Evolutionary conservation across 257 asterid species (phyloP).

Genomic region (Solanum sejunctum): DNA sequence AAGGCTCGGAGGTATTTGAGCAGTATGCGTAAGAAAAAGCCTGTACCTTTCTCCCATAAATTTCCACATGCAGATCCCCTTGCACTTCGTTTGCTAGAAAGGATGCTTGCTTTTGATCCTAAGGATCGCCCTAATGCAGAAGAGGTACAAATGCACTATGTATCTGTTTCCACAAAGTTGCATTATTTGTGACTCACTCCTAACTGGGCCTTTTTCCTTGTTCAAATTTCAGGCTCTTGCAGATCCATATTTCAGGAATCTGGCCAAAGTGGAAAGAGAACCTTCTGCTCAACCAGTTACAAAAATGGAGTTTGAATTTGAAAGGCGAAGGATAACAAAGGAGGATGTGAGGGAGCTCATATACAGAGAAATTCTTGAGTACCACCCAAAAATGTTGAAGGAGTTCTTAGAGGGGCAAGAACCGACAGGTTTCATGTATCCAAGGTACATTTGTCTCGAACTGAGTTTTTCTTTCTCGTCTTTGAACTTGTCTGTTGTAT

Average conservation of each 20-base stretch:
- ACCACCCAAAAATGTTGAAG: slow-evolving; percentile 93
- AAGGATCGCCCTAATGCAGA: slow-evolving; percentile 91
- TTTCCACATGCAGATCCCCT: slow-evolving; percentile 86
- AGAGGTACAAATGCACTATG: slow-evolving; percentile 36
- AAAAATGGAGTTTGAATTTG: slow-evolving; percentile 97
- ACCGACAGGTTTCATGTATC: slow-evolving; percentile 94
- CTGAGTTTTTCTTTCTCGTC: neutral
- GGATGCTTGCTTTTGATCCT: slow-evolving; percentile 96
- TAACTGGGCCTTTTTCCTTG: neutral
- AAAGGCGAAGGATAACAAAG: slow-evolving; percentile 87
- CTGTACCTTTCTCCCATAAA: slow-evolving; percentile 65
- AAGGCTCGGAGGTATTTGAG: slow-evolving; percentile 96
- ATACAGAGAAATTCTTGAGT: slow-evolving; percentile 88
- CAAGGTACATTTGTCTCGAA: slow-evolving; percentile 41
- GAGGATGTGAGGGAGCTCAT: slow-evolving; percentile 88
- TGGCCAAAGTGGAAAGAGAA: slow-evolving; percentile 95
- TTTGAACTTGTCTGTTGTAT: neutral
- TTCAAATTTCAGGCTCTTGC: slow-evolving; percentile 71
- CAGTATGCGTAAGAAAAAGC: slow-evolving; percentile 89
- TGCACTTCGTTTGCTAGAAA: slow-evolving; percentile 77
- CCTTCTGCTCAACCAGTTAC: slow-evolving; percentile 93
- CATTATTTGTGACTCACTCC: neutral
- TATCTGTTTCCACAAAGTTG: neutral
- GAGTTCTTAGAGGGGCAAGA: slow-evolving; percentile 80
- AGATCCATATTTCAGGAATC: slow-evolving; percentile 93